Evolutionary conservation across 257 asterid genomes (phyloP).

Genomic region (Osmanthus fragrans): DNA sequence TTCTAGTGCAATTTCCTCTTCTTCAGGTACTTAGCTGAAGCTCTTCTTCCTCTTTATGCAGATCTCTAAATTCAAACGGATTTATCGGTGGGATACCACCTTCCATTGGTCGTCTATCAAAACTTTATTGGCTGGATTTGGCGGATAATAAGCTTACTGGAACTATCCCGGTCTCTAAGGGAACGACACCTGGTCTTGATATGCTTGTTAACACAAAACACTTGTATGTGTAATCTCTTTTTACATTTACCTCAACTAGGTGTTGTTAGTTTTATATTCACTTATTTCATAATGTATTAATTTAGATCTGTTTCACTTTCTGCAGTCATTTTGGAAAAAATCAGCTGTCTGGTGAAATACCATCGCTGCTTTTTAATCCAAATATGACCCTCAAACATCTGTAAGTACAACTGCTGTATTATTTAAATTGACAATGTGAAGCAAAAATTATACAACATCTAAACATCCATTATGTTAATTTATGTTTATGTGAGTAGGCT

Average conservation of each 20-base stretch:
- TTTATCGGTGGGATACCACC: slow-evolving; percentile 76
- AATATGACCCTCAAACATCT: slow-evolving; percentile 64
- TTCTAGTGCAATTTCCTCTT: neutral
- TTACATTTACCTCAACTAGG: neutral
- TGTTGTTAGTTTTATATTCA: neutral
- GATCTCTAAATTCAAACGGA: slow-evolving; percentile 73
- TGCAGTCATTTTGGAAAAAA: slow-evolving; percentile 89
- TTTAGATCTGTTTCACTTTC: slow-evolving; percentile 4
- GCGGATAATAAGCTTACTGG: slow-evolving; percentile 85
- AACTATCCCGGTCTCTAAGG: slow-evolving; percentile 70
- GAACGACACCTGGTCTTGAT: slow-evolving; percentile 80
- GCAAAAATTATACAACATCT: slow-evolving; percentile 1
- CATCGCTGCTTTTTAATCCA: slow-evolving; percentile 63
- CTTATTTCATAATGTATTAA: neutral
- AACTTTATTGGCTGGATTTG: slow-evolving; percentile 78
- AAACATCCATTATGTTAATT: neutral
- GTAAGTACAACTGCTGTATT: slow-evolving; percentile 47
- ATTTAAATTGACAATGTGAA: slow-evolving; percentile 1
- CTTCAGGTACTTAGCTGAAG: slow-evolving; percentile 9
- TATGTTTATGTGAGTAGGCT: slow-evolving; percentile 52
- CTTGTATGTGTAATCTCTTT: slow-evolving; percentile 53
- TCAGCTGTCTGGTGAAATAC: slow-evolving; percentile 69
- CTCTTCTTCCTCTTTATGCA: slow-evolving; percentile 29
- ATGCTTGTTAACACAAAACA: slow-evolving; percentile 67
- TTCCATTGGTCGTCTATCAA: slow-evolving; percentile 52